These are phyloP conservation scores for Coprinopsis strossmayeri DNA, from an alignment of 768 basidiomycete species.

Conservation along the genomic window DNA sequence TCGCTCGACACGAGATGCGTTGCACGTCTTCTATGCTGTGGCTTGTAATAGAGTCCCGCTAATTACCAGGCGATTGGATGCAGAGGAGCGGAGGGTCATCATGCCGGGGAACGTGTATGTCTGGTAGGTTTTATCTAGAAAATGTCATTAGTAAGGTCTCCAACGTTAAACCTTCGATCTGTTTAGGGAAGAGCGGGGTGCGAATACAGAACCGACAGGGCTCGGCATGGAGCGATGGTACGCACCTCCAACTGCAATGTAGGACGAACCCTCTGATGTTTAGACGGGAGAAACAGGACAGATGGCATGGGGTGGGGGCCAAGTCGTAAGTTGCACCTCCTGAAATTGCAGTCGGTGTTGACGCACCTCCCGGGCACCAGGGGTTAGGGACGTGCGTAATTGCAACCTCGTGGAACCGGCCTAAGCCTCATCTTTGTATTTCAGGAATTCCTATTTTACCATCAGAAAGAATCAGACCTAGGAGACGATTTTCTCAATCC, in stretches of 20 bases:
- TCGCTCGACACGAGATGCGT: conserved; percentile 73
- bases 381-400: conserved; percentile 3
- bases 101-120: conserved; percentile 76
- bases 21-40: conserved; percentile 76
- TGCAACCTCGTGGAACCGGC: neutral
- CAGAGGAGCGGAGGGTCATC: conserved; percentile 72
- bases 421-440: conserved; percentile 5
- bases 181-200: conserved; percentile 70
- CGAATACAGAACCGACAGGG: conserved; percentile 75
- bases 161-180: neutral
- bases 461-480: conserved; percentile 69
- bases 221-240: conserved; percentile 85
- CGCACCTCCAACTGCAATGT: conserved; percentile 10
- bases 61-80: conserved; percentile 76
- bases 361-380: neutral
- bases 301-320: conserved; percentile 81
- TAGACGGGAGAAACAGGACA: conserved; percentile 25
- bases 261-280: conserved; percentile 3
- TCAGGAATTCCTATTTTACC: conserved; percentile 80
- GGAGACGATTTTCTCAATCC: conserved; percentile 48
- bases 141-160: neutral
- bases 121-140: conserved; percentile 33
- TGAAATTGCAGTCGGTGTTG: neutral
- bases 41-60: conserved; percentile 61
- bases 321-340: conserved; percentile 54